A percentile compares a stretch with the other conserved stretches of the same genome.
These are phyloP conservation scores for Rubia occidens DNA, from an alignment of 305 asterid species.

Conservation along the genomic window DNA sequence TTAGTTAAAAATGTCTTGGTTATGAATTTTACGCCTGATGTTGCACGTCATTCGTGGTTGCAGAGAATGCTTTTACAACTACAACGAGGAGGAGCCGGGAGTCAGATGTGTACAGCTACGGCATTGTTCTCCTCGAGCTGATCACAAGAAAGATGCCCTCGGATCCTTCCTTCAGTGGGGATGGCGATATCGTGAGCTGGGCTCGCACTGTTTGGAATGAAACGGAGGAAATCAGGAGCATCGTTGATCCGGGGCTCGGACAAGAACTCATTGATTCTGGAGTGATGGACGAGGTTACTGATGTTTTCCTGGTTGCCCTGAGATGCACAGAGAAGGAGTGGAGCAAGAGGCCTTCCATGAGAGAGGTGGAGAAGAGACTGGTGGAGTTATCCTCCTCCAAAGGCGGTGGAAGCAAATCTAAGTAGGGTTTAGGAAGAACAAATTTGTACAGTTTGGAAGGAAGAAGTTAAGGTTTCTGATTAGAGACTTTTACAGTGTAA, in stretches of 20 bases:
- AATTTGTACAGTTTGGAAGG: no score
- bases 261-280: slow-evolving; percentile 56
- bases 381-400: slow-evolving; percentile 22
- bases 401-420: slow-evolving; percentile 26
- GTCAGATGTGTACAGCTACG: slow-evolving; percentile 77
- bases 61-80: slow-evolving; percentile 66
- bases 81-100: slow-evolving; percentile 46
- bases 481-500: no score
- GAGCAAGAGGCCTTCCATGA: slow-evolving; percentile 60
- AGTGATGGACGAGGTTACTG: slow-evolving; percentile 40
- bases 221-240: slow-evolving; percentile 32
- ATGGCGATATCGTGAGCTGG: slow-evolving; percentile 48
- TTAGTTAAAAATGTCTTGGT: no score
- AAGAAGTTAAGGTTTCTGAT: no score
- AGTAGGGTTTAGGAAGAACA: not conserved
- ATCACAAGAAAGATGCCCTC: slow-evolving; percentile 51
- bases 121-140: slow-evolving; percentile 71
- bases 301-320: slow-evolving; percentile 46
- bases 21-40: no score
- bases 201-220: slow-evolving; percentile 37
- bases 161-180: slow-evolving; percentile 45
- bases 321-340: slow-evolving; percentile 62
- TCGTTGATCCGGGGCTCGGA: slow-evolving; percentile 43
- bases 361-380: slow-evolving; percentile 69
- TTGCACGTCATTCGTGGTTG: slow-evolving; percentile 41